phyloP scores from a whole-genome alignment of 2,329 filamentous ascomycete species.

The Sporothrix schenckii region DNA sequence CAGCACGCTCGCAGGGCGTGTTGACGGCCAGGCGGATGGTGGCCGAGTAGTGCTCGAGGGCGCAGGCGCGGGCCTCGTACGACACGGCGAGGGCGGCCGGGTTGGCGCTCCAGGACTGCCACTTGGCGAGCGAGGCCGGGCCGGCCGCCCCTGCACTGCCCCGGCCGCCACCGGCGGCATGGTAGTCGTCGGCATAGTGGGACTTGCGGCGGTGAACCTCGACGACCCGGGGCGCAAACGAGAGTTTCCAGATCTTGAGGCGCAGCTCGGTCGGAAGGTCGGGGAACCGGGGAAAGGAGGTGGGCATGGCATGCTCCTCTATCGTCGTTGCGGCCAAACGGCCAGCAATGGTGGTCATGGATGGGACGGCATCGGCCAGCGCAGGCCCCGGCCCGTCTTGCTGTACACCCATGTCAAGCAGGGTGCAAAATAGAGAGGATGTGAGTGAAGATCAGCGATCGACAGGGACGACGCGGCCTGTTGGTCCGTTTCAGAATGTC shows the following conservation, averaged over 20 bases:
- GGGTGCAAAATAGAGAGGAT: background rate
- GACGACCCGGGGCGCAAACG: constrained; percentile 43
- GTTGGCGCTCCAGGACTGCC: constrained; percentile 43
- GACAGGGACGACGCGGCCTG: constrained; percentile 1
- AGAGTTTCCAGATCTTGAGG: constrained; percentile 44
- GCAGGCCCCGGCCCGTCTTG: constrained; percentile 3
- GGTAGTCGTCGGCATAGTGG: constrained; percentile 40
- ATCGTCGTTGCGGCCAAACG: background rate
- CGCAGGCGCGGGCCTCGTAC: constrained; percentile 42
- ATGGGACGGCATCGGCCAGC: background rate
- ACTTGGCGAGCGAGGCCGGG: constrained; percentile 34
- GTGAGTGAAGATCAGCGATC: constrained; percentile 11
- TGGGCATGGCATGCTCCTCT: background rate
- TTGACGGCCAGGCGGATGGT: constrained; percentile 39
- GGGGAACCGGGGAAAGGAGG: constrained; percentile 41
- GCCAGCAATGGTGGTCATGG: background rate
- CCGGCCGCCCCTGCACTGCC: background rate
- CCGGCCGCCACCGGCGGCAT: background rate
- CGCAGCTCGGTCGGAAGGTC: constrained; percentile 45
- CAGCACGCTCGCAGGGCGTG: constrained; percentile 34
- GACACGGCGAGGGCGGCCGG: constrained; percentile 43
- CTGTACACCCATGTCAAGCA: constrained; percentile 11
- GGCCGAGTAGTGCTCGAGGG: constrained; percentile 42
- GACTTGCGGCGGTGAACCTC: constrained; percentile 43
- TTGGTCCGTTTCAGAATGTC: no score